A percentile compares a stretch with the other conserved stretches of the same genome.
phyloP scores from a whole-genome alignment of 192 early-diverging fungal species.

The Gorgonomyces haynaldii region DNA sequence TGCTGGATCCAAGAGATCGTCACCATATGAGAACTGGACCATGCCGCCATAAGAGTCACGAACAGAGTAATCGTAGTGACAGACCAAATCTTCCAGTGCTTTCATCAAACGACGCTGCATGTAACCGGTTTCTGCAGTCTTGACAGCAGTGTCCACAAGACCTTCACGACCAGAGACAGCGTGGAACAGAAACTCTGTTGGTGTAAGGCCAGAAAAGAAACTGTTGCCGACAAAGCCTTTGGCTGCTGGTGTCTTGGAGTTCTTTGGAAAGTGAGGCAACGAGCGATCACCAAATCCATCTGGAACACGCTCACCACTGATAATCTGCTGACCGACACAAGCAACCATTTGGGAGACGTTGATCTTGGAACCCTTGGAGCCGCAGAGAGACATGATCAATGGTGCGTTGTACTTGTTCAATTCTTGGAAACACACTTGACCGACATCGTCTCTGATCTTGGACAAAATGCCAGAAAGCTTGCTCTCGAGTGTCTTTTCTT shows the following conservation, averaged over 20 bases:
- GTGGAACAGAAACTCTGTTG: constrained; percentile 98
- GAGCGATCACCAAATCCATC: constrained; percentile 96
- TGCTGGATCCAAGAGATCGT: constrained; percentile 91
- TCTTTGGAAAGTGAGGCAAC: constrained; percentile 91
- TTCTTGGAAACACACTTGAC: constrained; percentile 83
- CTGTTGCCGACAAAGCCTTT: constrained; percentile 97
- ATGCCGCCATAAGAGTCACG: constrained; percentile 81
- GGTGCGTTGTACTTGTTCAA: constrained; percentile 93
- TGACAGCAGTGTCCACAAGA: constrained; percentile 98
- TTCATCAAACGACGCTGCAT: constrained; percentile 97
- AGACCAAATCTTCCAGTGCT: constrained; percentile 89
- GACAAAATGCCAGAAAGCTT: constrained; percentile 78
- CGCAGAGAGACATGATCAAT: constrained; percentile 97
- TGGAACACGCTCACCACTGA: constrained; percentile 88
- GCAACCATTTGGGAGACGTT: constrained; percentile 99
- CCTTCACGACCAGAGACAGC: constrained; percentile 99
- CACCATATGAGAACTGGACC: constrained; percentile 92
- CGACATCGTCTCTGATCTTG: constrained; percentile 82
- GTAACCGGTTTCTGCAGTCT: constrained; percentile 99
- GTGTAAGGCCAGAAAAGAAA: constrained; percentile 92
- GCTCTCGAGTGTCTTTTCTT: constrained; percentile 78
- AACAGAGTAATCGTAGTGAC: constrained; percentile 93
- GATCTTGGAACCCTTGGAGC: constrained; percentile 94
- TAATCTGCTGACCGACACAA: constrained; percentile 99
- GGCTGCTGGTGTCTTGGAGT: constrained; percentile 82